A percentile compares a stretch with the other conserved stretches of the same genome.
These are phyloP conservation scores for Lichenothelia convexa DNA, from an alignment of 495 filamentous ascomycete genomes.

Conservation along the genomic window DNA sequence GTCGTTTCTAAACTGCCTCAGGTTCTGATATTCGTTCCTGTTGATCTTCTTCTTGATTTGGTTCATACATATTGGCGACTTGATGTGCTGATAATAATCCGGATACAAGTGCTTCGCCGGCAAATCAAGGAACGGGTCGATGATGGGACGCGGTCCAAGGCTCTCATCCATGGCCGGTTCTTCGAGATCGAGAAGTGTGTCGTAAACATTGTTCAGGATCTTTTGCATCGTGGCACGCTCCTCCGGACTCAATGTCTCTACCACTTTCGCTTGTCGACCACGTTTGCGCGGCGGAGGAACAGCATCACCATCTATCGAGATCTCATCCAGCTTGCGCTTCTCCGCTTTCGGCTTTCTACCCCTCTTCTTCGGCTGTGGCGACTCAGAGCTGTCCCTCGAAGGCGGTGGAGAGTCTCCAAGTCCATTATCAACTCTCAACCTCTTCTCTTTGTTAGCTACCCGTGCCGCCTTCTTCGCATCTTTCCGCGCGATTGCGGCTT, in stretches of 20 bases:
- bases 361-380: conserved; percentile 46
- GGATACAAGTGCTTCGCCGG: conserved; percentile 74
- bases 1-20: conserved; percentile 66
- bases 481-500: conserved; percentile 81
- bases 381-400: conserved; percentile 64
- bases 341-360: conserved; percentile 58
- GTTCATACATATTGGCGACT: conserved; percentile 81
- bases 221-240: conserved; percentile 48
- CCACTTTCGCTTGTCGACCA: conserved; percentile 48
- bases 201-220: conserved; percentile 54
- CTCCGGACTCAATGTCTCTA: conserved; percentile 33
- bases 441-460: conserved; percentile 53
- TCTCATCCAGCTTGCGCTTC: conserved; percentile 76
- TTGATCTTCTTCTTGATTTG: conserved; percentile 87
- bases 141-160: conserved; percentile 55
- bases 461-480: conserved; percentile 65
- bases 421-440: conserved; percentile 24
- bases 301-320: conserved; percentile 43
- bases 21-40: conserved; percentile 68
- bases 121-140: conserved; percentile 83
- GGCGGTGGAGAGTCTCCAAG: conserved; percentile 57
- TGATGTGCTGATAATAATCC: conserved; percentile 88
- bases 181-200: conserved; percentile 65
- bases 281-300: conserved; percentile 54
- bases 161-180: conserved; percentile 33